phyloP scores from a whole-genome alignment of 345 rosid genomes.

The Acer negundo region DNA sequence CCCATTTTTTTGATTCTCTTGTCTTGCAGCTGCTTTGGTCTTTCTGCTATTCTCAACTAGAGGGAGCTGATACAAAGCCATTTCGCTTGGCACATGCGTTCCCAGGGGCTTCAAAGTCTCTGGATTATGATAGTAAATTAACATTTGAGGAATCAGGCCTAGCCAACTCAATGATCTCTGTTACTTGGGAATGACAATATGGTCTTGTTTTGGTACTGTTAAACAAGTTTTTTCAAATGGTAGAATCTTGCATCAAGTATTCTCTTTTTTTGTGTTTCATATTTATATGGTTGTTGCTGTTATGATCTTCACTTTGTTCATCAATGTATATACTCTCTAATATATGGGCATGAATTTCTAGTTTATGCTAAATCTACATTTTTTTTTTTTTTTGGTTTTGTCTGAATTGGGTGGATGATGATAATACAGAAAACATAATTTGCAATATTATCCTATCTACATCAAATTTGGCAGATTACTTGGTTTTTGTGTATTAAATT shows the following conservation, averaged over 20 bases:
- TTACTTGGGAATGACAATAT: constrained; percentile 63
- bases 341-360: not conserved
- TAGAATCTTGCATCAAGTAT: constrained; percentile 1
- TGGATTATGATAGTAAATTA: constrained; percentile 67
- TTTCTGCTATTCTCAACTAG: constrained; percentile 74
- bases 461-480: not conserved
- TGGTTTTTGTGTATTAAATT: no score
- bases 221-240: constrained; percentile 1
- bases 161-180: constrained; percentile 82
- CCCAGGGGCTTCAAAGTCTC: constrained; percentile 77
- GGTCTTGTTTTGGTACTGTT: not conserved
- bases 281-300: constrained; percentile 6
- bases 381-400: not conserved
- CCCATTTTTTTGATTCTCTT: not conserved
- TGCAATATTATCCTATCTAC: not conserved
- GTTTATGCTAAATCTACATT: not conserved
- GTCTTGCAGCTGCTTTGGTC: constrained; percentile 84
- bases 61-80: constrained; percentile 55
- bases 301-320: not conserved
- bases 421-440: no score
- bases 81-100: constrained; percentile 80
- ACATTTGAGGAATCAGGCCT: constrained; percentile 85
- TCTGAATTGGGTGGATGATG: not conserved
- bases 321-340: constrained; percentile 10
- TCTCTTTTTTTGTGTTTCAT: not conserved